These are phyloP conservation scores for Cladophialophora bantiana DNA, from an alignment of 2,329 filamentous ascomycete genomes.

Conservation along the genomic window DNA sequence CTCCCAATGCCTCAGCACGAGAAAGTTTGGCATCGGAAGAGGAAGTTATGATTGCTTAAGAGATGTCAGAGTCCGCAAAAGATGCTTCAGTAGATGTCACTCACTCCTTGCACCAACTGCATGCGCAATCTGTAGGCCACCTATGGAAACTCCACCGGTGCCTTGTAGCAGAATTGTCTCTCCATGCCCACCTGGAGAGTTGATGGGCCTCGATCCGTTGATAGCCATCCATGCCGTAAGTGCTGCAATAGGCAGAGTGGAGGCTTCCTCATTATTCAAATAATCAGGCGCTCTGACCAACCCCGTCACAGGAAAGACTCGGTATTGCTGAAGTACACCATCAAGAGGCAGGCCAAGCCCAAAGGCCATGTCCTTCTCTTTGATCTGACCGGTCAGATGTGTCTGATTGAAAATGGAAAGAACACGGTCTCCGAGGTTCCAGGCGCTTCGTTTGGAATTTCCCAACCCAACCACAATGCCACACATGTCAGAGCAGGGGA, in stretches of 20 bases:
- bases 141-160: constrained; percentile 57
- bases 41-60: constrained; percentile 58
- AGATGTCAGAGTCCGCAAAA: constrained; percentile 39
- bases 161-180: constrained; percentile 53
- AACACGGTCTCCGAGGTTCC: constrained; percentile 49
- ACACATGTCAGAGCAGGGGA: constrained; percentile 52
- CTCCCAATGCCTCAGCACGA: constrained; percentile 50
- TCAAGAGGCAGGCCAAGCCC: constrained; percentile 45
- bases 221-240: constrained; percentile 61
- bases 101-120: constrained; percentile 57
- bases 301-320: constrained; percentile 51
- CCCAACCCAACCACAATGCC: constrained; percentile 52
- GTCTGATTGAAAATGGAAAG: constrained; percentile 51
- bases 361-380: constrained; percentile 48
- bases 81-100: constrained; percentile 44
- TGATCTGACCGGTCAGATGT: constrained; percentile 50
- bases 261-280: constrained; percentile 52
- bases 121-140: constrained; percentile 56
- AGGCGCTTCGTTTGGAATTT: constrained; percentile 43
- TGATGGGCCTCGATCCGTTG: constrained; percentile 56
- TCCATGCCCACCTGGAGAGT: constrained; percentile 51
- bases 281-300: constrained; percentile 52
- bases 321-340: constrained; percentile 54
- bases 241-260: constrained; percentile 53
- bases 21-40: constrained; percentile 59